Evolutionary conservation across 2,329 filamentous ascomycete species (phyloP), one percentile per base, ranked within the genome.

Genomic region (Ceratocystis destructans): DNA sequence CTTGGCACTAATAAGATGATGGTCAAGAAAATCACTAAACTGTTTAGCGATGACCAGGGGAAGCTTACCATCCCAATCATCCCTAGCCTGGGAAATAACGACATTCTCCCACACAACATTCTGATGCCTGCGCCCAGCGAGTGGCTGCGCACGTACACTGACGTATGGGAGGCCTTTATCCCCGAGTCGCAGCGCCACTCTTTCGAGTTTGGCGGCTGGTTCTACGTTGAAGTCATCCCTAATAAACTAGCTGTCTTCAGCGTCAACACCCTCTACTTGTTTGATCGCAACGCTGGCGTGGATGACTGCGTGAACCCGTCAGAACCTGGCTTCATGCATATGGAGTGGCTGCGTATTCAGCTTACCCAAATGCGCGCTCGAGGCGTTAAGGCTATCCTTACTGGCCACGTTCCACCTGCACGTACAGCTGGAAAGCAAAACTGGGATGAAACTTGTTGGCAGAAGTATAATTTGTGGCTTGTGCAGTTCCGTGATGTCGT

Each of bases 381-480:
- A 64, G 87, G 89, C 55, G 90, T 96, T 86, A 97, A 97, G 77
- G 94, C 88, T 15, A 96, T 99, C 64, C 77, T 99, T 64, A 95
- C 89, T 71, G 93, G 94, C 1, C 94, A 99, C 75, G 91, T 99
- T 3, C 92, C 94, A 1, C 94, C 94, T 0, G 93, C 92, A 0
- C 82, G 92, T 69, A 94, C 92, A 1, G 82, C 85, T 45, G 87
- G 85, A 76, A 97, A 97, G 79, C 83, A 85, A 72, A 86, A 85
- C 69, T 99, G 94, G 94, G 91, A 96, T 70, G 93, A 97, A 79
- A 91, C 89, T 0, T 99, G 94, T 77, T 99, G 93, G 92, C 93
- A 96, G 74, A 96, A 96, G 74, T 99, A 96, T 75, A 88, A 90
- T 0, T 78, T 97, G 3, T 97, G 92, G 90, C 78, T 93, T 72